Evolutionary conservation across 148 eudicot genomes (phyloP), one percentile per base, ranked within the genome.

Genomic region (Fallopia convolvulus): DNA sequence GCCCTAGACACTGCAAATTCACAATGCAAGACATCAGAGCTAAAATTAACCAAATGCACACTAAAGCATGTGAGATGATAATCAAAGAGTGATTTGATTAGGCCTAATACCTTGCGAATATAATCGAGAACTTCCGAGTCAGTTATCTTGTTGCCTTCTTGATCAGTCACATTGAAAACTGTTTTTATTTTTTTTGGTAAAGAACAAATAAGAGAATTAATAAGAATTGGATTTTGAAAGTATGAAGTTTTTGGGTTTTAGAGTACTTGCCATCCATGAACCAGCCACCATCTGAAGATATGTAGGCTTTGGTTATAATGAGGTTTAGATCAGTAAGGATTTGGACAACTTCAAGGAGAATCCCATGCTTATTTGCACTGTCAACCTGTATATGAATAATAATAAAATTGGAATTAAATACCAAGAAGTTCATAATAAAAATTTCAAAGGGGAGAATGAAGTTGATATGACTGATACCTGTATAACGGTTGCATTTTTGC

Each of bases 261-360:
- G 70, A 30, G 39, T 30, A 63, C 70, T 63, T 63, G 18, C 93
- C 97, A 84, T 92, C 97, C 97, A 92, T 92, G 80, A 92, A 96
- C 99, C 99, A 96, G 78, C 91, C 93, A 50, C 98, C 99, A 87
- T 96, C 99, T 58, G 99, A 96, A 33, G 94, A 91, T 79, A 96
- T 96, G 80, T 96, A 96, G 71, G 99, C 98, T 82, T 89, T 91
- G 5, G 86, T 91, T 32, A 96, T 85, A 70, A 86, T 82, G 75
- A 96, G 87, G 76, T 91, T 93, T 68, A 93, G 86, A 90, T 96
- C 99, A 73, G 98, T 93, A 74, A 96, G 94, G 80, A 93, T 87
- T 88, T 96, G 99, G 0, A 96, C 97, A 79, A 93, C 98, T 80
- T 91, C 94, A 83, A 96, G 81, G 20, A 96, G 89, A 79, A 92